Conservation (phyloP, 805 yeast species). For the Kazachstania bromeliacearum region DNA sequence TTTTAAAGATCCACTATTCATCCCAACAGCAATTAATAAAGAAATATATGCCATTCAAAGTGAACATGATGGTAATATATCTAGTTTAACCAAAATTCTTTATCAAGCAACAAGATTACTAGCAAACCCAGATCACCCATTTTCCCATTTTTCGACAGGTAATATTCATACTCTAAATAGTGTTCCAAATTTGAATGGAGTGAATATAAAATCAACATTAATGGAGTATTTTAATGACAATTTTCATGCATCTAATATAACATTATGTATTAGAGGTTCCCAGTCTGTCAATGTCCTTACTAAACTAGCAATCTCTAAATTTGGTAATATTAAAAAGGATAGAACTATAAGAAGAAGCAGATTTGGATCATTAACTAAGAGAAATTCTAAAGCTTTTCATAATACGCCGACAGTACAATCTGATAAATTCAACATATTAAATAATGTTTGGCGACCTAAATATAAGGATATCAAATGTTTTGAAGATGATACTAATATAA, state of each 20-base stretch:
- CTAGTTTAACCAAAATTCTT: slow-evolving; percentile 36
- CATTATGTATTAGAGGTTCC: slow-evolving; percentile 55
- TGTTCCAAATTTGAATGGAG: slow-evolving; percentile 26
- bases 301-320: slow-evolving; percentile 39
- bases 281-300: slow-evolving; percentile 51
- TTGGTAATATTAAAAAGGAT: slow-evolving; percentile 28
- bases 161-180: slow-evolving; percentile 40
- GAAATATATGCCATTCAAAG: slow-evolving; percentile 57
- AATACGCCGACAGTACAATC: not conserved
- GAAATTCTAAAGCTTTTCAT: not conserved
- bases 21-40: slow-evolving; percentile 31
- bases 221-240: slow-evolving; percentile 32
- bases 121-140: slow-evolving; percentile 41
- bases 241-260: slow-evolving; percentile 42
- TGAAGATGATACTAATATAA: slow-evolving; percentile 16
- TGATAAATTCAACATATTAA: slow-evolving; percentile 15
- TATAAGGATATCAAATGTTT: slow-evolving; percentile 21
- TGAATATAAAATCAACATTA: slow-evolving; percentile 32
- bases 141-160: slow-evolving; percentile 60
- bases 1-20: slow-evolving; percentile 44
- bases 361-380: slow-evolving; percentile 6
- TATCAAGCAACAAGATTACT: slow-evolving; percentile 52
- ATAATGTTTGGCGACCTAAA: slow-evolving; percentile 12
- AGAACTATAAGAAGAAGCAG: slow-evolving; percentile 2
- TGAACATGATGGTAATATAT: slow-evolving; percentile 52